Evolutionary conservation across 805 yeast genomes (phyloP).

Genomic region (Lachancea lanzarotensis): DNA sequence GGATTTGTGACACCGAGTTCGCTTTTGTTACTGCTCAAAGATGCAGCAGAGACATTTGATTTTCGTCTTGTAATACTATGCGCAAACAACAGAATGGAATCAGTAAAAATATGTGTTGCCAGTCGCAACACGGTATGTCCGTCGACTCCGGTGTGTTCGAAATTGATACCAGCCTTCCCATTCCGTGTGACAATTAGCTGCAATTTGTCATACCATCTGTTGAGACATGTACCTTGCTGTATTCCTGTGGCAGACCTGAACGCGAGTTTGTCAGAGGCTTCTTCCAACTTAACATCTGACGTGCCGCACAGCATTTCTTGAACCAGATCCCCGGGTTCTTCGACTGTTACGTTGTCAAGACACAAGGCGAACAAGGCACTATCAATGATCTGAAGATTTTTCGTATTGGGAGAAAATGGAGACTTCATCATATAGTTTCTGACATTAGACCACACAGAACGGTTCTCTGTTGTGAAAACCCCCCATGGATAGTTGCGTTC

Average conservation of each 20-base stretch:
- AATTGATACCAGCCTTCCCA: slow-evolving; percentile 89
- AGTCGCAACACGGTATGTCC: slow-evolving; percentile 89
- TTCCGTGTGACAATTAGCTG: slow-evolving; percentile 82
- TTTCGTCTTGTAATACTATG: slow-evolving; percentile 56
- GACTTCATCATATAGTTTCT: slow-evolving; percentile 46
- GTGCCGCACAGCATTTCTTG: slow-evolving; percentile 87
- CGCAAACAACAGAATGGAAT: slow-evolving; percentile 82
- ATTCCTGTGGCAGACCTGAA: slow-evolving; percentile 43
- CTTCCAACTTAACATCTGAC: slow-evolving; percentile 54
- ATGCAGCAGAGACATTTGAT: slow-evolving; percentile 33
- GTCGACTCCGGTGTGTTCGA: slow-evolving; percentile 92
- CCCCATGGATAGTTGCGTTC: slow-evolving; percentile 56
- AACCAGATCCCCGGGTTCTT: slow-evolving; percentile 55
- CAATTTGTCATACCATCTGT: slow-evolving; percentile 90
- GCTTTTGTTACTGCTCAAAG: neutral
- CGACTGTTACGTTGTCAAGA: slow-evolving; percentile 68
- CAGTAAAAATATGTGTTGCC: slow-evolving; percentile 87
- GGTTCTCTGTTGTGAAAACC: slow-evolving; percentile 81
- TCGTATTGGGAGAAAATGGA: slow-evolving; percentile 45
- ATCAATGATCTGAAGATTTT: slow-evolving; percentile 70
- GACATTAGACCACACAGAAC: slow-evolving; percentile 79
- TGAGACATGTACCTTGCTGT: slow-evolving; percentile 90
- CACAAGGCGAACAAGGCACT: slow-evolving; percentile 78
- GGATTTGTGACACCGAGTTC: slow-evolving; percentile 60
- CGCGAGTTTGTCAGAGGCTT: slow-evolving; percentile 6